phyloP scores from a whole-genome alignment of 1,284 basidiomycete species.

The Hymenochaete sp. region DNA sequence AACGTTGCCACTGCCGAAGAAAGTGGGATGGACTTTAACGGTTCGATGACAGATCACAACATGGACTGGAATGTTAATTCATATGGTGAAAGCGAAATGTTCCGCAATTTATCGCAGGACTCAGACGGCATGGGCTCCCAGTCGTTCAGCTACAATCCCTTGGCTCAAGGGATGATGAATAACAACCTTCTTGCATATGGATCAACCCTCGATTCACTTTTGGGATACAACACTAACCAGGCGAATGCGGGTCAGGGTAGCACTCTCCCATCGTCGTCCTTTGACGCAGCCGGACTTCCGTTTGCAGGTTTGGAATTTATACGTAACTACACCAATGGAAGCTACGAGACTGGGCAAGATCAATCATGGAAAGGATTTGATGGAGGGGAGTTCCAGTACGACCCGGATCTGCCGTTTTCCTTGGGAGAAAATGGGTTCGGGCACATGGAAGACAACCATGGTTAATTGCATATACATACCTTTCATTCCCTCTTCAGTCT shows the following conservation, averaged over 20 bases:
- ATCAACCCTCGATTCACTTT: conserved; percentile 11
- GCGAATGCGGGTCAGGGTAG: conserved; percentile 4
- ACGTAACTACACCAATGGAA: conserved; percentile 52
- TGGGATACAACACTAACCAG: conserved; percentile 11
- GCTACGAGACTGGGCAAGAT: conserved; percentile 45
- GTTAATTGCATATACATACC: background rate
- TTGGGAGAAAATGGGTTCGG: conserved; percentile 30
- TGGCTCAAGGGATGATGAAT: conserved; percentile 10
- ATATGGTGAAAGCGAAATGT: background rate
- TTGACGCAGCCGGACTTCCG: conserved; percentile 61
- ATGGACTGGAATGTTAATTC: conserved; percentile 10
- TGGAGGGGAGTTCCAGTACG: conserved; percentile 56
- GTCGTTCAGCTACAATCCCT: conserved; percentile 6
- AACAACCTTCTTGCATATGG: conserved; percentile 14
- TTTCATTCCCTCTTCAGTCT: background rate
- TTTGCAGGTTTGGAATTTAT: conserved; percentile 75
- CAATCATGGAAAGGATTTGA: conserved; percentile 68
- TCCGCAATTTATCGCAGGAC: conserved; percentile 13
- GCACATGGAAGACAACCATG: conserved; percentile 8
- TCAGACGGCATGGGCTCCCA: conserved; percentile 7
- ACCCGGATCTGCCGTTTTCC: conserved; percentile 66
- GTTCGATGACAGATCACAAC: no score
- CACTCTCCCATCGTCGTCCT: conserved; percentile 48
- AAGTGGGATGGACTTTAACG: no score
- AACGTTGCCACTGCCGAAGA: no score